Percentiles rank a stretch among this genome's conserved stretches.
Conservation (phyloP, 2,329 filamentous ascomycete genomes). For the Diaporthe amygdali region DNA sequence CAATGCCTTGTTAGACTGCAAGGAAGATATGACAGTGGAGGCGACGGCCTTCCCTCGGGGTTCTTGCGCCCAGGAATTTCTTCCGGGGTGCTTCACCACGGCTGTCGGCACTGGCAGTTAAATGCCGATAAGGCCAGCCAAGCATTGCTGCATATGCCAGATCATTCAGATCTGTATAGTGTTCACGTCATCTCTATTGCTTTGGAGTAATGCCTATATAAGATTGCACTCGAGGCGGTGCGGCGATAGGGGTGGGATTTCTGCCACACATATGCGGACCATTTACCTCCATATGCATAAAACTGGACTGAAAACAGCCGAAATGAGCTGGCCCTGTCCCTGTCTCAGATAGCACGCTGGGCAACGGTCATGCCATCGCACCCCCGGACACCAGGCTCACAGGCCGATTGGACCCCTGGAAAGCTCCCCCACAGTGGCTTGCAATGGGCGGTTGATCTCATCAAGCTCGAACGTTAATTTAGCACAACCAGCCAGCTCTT, state of each 20-base stretch:
- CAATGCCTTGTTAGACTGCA: neutral
- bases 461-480: neutral
- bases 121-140: neutral
- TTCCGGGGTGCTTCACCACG: neutral
- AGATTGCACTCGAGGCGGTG: neutral
- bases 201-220: neutral
- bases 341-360: constrained; percentile 1
- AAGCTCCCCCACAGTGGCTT: neutral
- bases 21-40: neutral
- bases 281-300: neutral
- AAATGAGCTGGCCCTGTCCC: neutral
- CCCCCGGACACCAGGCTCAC: neutral
- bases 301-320: neutral
- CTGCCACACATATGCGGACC: neutral
- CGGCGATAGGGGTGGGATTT: neutral
- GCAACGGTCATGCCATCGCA: neutral
- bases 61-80: neutral
- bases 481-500: neutral
- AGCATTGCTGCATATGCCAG: constrained; percentile 10
- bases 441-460: neutral
- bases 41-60: no score
- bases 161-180: constrained; percentile 4
- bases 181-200: neutral
- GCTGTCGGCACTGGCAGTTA: neutral
- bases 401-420: neutral